Percentiles rank a stretch among this genome's conserved stretches.
These are phyloP conservation scores for Entophlyctis luteolus DNA, from an alignment of 192 early-diverging fungal genomes.

Conservation along the genomic window DNA sequence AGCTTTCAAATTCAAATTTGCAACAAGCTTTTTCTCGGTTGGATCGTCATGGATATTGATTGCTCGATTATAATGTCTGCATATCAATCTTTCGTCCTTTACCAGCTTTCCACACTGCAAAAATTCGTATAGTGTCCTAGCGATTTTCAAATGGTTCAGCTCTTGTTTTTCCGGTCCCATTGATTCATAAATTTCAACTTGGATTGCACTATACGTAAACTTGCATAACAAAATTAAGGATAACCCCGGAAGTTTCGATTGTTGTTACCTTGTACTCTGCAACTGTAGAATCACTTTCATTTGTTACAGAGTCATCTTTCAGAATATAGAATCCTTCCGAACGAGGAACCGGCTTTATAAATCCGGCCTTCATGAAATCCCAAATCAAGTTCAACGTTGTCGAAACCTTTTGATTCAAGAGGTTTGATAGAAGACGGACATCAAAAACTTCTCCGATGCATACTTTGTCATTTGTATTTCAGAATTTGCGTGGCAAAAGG, in stretches of 20 bases:
- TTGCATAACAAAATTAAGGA: too few relatives aligned
- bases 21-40: slow-evolving; percentile 24
- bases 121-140: slow-evolving; percentile 20
- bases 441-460: slow-evolving; percentile 19
- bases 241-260: too few relatives aligned
- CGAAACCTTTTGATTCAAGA: slow-evolving; percentile 16
- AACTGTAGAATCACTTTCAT: too few relatives aligned
- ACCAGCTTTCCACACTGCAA: slow-evolving; percentile 12
- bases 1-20: slow-evolving; percentile 32
- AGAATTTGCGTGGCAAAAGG: neutral
- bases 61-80: slow-evolving; percentile 39
- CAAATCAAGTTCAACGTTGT: slow-evolving; percentile 6
- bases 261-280: slow-evolving; percentile 17
- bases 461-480: neutral
- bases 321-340: too few relatives aligned
- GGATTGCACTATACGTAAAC: slow-evolving; percentile 5
- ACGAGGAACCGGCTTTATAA: slow-evolving; percentile 18
- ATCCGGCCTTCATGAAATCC: slow-evolving; percentile 22
- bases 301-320: too few relatives aligned
- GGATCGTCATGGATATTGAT: slow-evolving; percentile 7
- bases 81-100: slow-evolving; percentile 26
- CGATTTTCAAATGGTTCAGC: slow-evolving; percentile 35
- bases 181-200: slow-evolving; percentile 16
- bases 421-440: slow-evolving; percentile 11
- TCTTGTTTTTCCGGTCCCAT: neutral